Percentiles rank a stretch among this genome's conserved stretches.
Conservation (phyloP, 2,329 filamentous ascomycete genomes). For the Biscogniauxia sp. region DNA sequence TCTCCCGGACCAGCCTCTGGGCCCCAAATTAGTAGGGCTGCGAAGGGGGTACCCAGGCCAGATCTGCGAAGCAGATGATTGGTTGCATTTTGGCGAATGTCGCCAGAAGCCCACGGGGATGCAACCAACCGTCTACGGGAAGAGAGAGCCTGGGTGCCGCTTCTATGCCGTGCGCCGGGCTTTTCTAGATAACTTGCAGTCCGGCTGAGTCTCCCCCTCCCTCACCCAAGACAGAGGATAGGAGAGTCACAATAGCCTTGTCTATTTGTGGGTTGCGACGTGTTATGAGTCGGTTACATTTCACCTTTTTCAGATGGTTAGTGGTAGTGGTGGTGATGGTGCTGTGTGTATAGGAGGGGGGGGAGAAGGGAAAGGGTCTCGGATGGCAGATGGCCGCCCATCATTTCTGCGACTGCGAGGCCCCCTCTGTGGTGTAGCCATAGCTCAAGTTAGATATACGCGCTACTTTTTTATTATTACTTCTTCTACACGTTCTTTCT, state of each 20-base stretch:
- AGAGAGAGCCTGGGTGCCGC: conserved; percentile 26
- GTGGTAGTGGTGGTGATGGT: neutral
- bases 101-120: conserved; percentile 24
- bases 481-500: neutral
- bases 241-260: conserved; percentile 23
- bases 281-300: neutral
- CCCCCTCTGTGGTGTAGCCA: neutral
- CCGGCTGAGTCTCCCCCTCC: conserved; percentile 6
- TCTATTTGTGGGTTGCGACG: neutral
- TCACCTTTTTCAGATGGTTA: neutral
- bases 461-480: conserved; percentile 1
- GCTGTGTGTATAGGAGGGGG: too few relatives aligned
- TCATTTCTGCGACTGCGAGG: neutral
- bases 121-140: conserved; percentile 30
- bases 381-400: neutral
- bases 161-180: conserved; percentile 26
- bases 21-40: conserved; percentile 28
- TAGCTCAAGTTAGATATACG: neutral
- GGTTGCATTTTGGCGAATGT: conserved; percentile 32
- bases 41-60: conserved; percentile 19
- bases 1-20: conserved; percentile 21
- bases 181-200: conserved; percentile 21
- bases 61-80: conserved; percentile 26
- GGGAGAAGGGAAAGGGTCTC: neutral
- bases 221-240: neutral